These are phyloP conservation scores for Penicillium riverlandense DNA, from an alignment of 495 filamentous ascomycete species.

Conservation along the genomic window DNA sequence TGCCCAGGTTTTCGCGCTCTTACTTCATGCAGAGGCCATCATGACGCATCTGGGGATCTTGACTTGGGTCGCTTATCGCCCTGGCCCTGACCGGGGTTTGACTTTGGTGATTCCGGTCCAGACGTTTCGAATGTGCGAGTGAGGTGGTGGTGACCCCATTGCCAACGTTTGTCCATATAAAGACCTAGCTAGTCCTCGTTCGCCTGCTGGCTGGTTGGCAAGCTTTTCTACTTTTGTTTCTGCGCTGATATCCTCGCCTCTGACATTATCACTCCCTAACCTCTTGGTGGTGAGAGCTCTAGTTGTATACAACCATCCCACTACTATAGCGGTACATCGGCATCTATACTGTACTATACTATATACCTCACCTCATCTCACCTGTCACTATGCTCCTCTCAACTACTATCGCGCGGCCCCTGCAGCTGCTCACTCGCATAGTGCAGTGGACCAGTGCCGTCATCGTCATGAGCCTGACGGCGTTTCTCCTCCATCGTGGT, in stretches of 20 bases:
- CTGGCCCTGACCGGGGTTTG: neutral
- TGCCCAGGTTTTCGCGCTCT: neutral
- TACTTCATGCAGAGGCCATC: constrained; percentile 23
- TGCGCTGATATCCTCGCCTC: too few relatives aligned
- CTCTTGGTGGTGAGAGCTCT: too few relatives aligned
- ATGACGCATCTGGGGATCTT: constrained; percentile 28
- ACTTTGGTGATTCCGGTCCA: neutral
- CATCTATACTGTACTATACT: neutral
- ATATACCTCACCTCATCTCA: neutral
- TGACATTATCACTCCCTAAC: too few relatives aligned
- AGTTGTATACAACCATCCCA: too few relatives aligned
- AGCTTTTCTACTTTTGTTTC: too few relatives aligned
- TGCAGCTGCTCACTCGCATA: constrained; percentile 26
- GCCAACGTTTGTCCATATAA: too few relatives aligned
- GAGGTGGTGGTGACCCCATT: too few relatives aligned
- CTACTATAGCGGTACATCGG: too few relatives aligned
- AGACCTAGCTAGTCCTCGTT: too few relatives aligned
- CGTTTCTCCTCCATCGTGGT: constrained; percentile 44
- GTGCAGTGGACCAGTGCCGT: constrained; percentile 50
- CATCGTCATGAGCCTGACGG: constrained; percentile 54
- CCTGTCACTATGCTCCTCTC: constrained; percentile 20
- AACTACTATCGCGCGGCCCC: constrained; percentile 23
- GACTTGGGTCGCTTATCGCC: constrained; percentile 3
- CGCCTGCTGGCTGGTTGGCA: too few relatives aligned
- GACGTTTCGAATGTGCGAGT: too few relatives aligned